phyloP scores from a whole-genome alignment of 495 filamentous ascomycete species.

The Hypomontagnella monticulosa region DNA sequence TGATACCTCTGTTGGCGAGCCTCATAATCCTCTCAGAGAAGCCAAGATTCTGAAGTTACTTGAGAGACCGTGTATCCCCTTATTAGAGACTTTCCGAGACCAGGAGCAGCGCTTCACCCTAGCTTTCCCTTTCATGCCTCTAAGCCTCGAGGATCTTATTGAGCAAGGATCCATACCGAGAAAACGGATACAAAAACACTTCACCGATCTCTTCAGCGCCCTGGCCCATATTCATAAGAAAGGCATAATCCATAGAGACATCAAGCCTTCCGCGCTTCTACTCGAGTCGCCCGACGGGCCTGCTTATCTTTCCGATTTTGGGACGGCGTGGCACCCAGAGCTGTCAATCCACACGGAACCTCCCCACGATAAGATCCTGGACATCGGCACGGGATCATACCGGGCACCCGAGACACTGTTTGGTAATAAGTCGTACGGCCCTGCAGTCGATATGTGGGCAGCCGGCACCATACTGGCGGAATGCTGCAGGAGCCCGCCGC shows the following conservation, averaged over 20 bases:
- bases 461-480: constrained; percentile 85
- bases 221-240: constrained; percentile 75
- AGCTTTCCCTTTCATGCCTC: constrained; percentile 83
- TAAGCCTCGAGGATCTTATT: constrained; percentile 74
- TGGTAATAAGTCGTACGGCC: constrained; percentile 75
- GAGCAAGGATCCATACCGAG: constrained; percentile 42
- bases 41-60: constrained; percentile 72
- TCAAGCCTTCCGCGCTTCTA: constrained; percentile 92
- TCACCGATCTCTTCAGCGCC: constrained; percentile 76
- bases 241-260: constrained; percentile 88
- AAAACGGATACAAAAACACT: constrained; percentile 52
- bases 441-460: constrained; percentile 86
- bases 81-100: constrained; percentile 75
- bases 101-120: constrained; percentile 76
- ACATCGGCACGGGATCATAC: constrained; percentile 93
- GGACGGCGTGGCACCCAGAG: constrained; percentile 81
- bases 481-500: constrained; percentile 61
- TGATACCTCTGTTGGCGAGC: constrained; percentile 74
- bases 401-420: constrained; percentile 92
- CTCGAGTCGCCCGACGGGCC: constrained; percentile 73
- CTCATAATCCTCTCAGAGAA: constrained; percentile 84
- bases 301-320: constrained; percentile 88
- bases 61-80: constrained; percentile 62
- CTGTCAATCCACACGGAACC: constrained; percentile 69
- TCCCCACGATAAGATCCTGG: constrained; percentile 76